Evolutionary conservation across 2,329 filamentous ascomycete species (phyloP).

Genomic region (Phyllosticta citriasiana): DNA sequence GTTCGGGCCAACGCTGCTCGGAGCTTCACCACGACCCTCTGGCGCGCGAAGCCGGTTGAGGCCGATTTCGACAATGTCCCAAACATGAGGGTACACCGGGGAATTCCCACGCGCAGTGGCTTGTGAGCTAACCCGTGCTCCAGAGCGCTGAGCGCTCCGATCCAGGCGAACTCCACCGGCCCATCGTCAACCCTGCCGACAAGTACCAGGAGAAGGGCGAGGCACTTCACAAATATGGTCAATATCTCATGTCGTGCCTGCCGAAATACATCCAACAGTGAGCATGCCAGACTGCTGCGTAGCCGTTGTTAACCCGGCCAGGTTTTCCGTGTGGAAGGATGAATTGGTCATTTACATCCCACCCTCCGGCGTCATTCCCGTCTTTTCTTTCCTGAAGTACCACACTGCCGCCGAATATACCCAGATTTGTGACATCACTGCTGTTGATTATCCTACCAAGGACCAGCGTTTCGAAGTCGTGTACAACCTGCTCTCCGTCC

Average conservation of each 20-base stretch:
- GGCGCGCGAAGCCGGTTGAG: constrained; percentile 35
- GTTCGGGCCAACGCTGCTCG: constrained; percentile 22
- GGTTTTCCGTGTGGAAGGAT: constrained; percentile 98
- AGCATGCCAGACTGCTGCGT: background rate
- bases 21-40: constrained; percentile 33
- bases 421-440: constrained; percentile 83
- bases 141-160: constrained; percentile 34
- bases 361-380: constrained; percentile 77
- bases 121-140: constrained; percentile 16
- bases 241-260: constrained; percentile 92
- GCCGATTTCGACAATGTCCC: constrained; percentile 32
- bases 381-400: constrained; percentile 92
- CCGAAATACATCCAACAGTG: constrained; percentile 95
- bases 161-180: constrained; percentile 54
- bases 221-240: constrained; percentile 83
- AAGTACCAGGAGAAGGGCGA: constrained; percentile 84
- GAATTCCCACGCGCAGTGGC: too few species aligned
- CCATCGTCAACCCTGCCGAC: constrained; percentile 84
- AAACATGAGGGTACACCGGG: constrained; percentile 34
- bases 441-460: constrained; percentile 89
- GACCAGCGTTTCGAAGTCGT: constrained; percentile 96
- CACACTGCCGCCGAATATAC: constrained; percentile 97
- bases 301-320: constrained; percentile 15
- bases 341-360: constrained; percentile 92
- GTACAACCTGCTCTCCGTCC: constrained; percentile 92